A percentile compares a stretch with the other conserved stretches of the same genome.
Conservation (phyloP, 176 grass and related monocot species). For the Cenchrus fungigraminus region DNA sequence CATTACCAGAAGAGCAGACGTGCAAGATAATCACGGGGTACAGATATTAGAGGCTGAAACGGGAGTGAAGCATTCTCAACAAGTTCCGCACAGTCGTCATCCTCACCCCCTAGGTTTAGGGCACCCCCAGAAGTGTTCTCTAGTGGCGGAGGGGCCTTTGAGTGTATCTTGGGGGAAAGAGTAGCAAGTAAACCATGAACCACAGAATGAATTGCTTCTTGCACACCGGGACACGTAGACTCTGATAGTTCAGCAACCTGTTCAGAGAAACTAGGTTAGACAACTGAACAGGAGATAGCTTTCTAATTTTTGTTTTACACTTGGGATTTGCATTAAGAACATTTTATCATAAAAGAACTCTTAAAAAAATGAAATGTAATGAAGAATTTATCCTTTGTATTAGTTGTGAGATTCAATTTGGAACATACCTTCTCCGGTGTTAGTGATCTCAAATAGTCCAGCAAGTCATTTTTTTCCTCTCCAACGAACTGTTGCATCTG, state of each 20-base stretch:
- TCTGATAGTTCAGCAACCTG: slow-evolving; percentile 97
- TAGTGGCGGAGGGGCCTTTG: slow-evolving; percentile 46
- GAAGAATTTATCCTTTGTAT: not conserved
- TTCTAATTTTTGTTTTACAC: slow-evolving; percentile 2
- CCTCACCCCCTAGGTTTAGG: slow-evolving; percentile 52
- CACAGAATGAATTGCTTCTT: slow-evolving; percentile 86
- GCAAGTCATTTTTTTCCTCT: slow-evolving; percentile 92
- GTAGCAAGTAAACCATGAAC: slow-evolving; percentile 92
- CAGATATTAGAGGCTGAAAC: slow-evolving; percentile 84
- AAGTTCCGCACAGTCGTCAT: slow-evolving; percentile 70
- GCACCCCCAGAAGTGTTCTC: slow-evolving; percentile 55
- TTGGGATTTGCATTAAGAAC: not conserved
- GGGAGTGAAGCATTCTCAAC: slow-evolving; percentile 74
- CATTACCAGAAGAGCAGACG: slow-evolving; percentile 95
- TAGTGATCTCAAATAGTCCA: slow-evolving; percentile 91
- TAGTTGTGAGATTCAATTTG: not conserved
- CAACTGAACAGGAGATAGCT: slow-evolving; percentile 5
- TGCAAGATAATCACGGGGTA: slow-evolving; percentile 86
- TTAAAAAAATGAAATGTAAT: not conserved
- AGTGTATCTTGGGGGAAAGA: slow-evolving; percentile 90
- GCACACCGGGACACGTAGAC: slow-evolving; percentile 67
- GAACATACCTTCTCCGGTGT: slow-evolving; percentile 79
- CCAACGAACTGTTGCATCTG: slow-evolving; percentile 97
- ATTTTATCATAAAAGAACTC: slow-evolving; percentile 9
- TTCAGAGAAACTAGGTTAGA: slow-evolving; percentile 39